These are phyloP conservation scores for Wickerhamomyces strasburgensis DNA, from an alignment of 805 yeast genomes.

Conservation along the genomic window DNA sequence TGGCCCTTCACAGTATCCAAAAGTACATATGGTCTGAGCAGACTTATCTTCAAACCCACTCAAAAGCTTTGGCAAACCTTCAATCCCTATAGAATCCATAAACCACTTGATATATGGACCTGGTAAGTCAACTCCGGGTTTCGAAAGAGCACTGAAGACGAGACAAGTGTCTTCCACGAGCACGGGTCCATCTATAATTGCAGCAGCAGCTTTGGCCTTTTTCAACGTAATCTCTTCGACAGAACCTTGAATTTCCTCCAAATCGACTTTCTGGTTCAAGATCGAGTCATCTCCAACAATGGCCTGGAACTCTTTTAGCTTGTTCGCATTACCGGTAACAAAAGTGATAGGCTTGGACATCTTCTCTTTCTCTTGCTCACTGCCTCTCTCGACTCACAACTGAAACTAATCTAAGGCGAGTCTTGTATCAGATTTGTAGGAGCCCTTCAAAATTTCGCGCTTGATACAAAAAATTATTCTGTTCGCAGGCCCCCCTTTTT, in stretches of 20 bases:
- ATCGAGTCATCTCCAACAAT: slow-evolving; percentile 54
- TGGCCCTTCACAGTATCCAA: slow-evolving; percentile 85
- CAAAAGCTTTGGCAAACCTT: slow-evolving; percentile 72
- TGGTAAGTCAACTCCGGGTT: slow-evolving; percentile 53
- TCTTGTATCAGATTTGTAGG: slow-evolving; percentile 2
- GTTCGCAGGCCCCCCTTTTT: too few relatives aligned
- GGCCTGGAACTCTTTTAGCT: slow-evolving; percentile 76
- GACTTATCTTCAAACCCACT: slow-evolving; percentile 76
- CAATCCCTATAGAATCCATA: slow-evolving; percentile 65
- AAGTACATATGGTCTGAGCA: slow-evolving; percentile 87
- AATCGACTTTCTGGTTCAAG: slow-evolving; percentile 63
- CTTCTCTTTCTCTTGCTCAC: too few relatives aligned
- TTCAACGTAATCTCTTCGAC: slow-evolving; percentile 74
- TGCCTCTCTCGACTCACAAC: not conserved
- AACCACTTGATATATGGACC: slow-evolving; percentile 98
- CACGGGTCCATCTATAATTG: slow-evolving; percentile 66
- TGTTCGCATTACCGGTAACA: slow-evolving; percentile 87
- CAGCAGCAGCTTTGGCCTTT: slow-evolving; percentile 74
- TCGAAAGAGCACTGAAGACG: slow-evolving; percentile 73
- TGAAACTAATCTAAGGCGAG: not conserved
- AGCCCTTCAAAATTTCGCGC: too few relatives aligned
- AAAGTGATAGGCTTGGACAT: slow-evolving; percentile 43
- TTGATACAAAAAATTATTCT: too few relatives aligned
- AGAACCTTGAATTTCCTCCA: slow-evolving; percentile 89
- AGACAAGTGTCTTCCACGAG: slow-evolving; percentile 94